These are phyloP conservation scores for Stylosanthes scabra DNA, from an alignment of 331 rosid species.

Conservation along the genomic window DNA sequence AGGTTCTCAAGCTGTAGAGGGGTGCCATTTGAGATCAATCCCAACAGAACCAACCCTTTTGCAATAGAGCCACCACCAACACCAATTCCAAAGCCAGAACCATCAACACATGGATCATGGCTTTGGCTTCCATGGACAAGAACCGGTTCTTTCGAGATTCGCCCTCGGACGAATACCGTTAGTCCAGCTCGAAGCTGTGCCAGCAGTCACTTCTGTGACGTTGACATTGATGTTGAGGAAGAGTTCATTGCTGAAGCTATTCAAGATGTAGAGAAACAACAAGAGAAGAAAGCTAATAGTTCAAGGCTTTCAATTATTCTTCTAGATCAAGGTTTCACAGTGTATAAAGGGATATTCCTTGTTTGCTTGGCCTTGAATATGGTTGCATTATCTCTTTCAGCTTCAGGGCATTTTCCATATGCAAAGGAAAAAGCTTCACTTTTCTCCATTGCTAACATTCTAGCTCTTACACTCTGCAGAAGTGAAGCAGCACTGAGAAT, in stretches of 20 bases:
- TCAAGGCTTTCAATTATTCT: conserved; percentile 61
- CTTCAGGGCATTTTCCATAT: conserved; percentile 49
- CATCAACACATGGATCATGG: conserved; percentile 11
- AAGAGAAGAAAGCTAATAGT: conserved; percentile 33
- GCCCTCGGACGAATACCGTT: conserved; percentile 34
- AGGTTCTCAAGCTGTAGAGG: conserved; percentile 72
- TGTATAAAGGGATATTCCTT: conserved; percentile 57
- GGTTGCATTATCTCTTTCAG: conserved; percentile 57
- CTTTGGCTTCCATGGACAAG: conserved; percentile 54
- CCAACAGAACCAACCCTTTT: conserved; percentile 49
- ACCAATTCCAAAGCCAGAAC: conserved; percentile 30
- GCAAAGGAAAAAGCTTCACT: conserved; percentile 48
- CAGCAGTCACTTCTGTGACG: conserved; percentile 61
- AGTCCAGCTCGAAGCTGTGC: conserved; percentile 46
- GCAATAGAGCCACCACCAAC: conserved; percentile 41
- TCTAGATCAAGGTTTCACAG: conserved; percentile 65
- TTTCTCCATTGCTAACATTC: conserved; percentile 69
- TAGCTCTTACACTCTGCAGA: conserved; percentile 55
- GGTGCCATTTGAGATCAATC: conserved; percentile 64
- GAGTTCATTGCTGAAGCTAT: conserved; percentile 35
- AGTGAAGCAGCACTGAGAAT: conserved; percentile 57
- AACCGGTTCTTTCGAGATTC: conserved; percentile 41
- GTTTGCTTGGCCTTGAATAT: conserved; percentile 53
- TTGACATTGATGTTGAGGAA: conserved; percentile 40
- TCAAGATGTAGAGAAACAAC: conserved; percentile 21